Percentiles rank a stretch among this genome's conserved stretches.
These are phyloP conservation scores for Neurospora sp. DNA, from an alignment of 495 filamentous ascomycete species.

Conservation along the genomic window DNA sequence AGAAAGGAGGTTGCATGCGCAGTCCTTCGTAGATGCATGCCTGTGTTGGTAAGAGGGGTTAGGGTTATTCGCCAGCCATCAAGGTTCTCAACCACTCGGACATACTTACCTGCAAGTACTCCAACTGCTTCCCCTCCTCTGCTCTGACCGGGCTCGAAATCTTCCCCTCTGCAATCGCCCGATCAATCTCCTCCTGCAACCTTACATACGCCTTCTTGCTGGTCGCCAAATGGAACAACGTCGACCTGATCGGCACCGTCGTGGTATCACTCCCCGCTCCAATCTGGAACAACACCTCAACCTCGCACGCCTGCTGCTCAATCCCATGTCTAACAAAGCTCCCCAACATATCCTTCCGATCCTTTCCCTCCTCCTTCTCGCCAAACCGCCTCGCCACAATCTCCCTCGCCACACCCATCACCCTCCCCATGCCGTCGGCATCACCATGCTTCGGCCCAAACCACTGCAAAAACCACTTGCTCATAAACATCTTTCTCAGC, in stretches of 20 bases:
- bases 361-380: slow-evolving; percentile 6
- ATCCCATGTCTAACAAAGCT: slow-evolving; percentile 26
- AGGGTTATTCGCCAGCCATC: no score
- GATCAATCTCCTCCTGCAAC: slow-evolving; percentile 50
- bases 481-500: slow-evolving; percentile 15
- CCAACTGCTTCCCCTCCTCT: slow-evolving; percentile 32
- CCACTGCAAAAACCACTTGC: slow-evolving; percentile 39
- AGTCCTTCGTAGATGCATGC: slow-evolving; percentile 43
- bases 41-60: no score
- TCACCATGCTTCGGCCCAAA: slow-evolving; percentile 48
- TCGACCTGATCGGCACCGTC: slow-evolving; percentile 44
- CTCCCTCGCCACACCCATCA: slow-evolving; percentile 22
- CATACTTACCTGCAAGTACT: slow-evolving; percentile 26
- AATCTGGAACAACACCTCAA: slow-evolving; percentile 33
- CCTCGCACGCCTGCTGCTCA: slow-evolving; percentile 19
- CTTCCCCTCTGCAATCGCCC: slow-evolving; percentile 21
- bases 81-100: neutral
- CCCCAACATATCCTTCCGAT: slow-evolving; percentile 30
- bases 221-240: slow-evolving; percentile 43
- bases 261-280: slow-evolving; percentile 58
- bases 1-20: slow-evolving; percentile 32
- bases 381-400: slow-evolving; percentile 28
- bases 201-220: slow-evolving; percentile 36
- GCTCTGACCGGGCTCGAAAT: slow-evolving; percentile 28
- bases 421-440: slow-evolving; percentile 29